A percentile compares a stretch with the other conserved stretches of the same genome.
phyloP scores from a whole-genome alignment of 257 asterid genomes.

The Leptodermis oblonga region DNA sequence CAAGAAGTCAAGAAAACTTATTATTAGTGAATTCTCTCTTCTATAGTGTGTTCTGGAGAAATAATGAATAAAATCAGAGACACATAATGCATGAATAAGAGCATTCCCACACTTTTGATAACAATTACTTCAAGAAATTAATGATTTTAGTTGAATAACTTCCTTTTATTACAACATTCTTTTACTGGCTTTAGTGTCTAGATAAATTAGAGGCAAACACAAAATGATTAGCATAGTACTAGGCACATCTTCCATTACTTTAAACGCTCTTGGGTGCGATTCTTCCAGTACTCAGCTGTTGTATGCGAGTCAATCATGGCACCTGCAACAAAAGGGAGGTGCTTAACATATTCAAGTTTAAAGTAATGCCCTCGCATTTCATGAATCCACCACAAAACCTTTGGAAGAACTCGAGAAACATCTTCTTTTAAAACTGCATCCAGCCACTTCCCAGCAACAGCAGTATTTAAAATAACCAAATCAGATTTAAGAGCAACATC shows the following conservation, averaged over 20 bases:
- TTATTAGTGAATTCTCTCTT: not conserved
- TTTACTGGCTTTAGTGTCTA: not conserved
- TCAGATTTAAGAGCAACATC: constrained; percentile 81
- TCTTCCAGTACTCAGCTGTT: constrained; percentile 91
- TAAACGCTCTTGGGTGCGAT: constrained; percentile 71
- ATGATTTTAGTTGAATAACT: not conserved
- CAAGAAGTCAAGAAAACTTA: not conserved
- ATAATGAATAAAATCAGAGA: not conserved
- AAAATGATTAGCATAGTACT: not conserved
- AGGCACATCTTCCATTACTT: constrained; percentile 42
- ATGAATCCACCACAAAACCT: constrained; percentile 99
- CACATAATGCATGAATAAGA: not conserved
- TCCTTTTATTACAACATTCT: not conserved
- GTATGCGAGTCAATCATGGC: constrained; percentile 94
- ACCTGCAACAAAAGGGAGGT: constrained; percentile 99
- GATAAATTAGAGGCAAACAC: not conserved
- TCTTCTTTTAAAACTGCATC: constrained; percentile 81
- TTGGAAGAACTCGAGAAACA: constrained; percentile 74
- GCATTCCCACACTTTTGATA: not conserved
- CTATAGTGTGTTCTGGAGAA: not conserved
- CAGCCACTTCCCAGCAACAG: constrained; percentile 97
- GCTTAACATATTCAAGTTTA: constrained; percentile 92
- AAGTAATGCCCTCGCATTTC: constrained; percentile 99
- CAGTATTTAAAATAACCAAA: constrained; percentile 81
- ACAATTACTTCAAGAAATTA: not conserved